Evolutionary conservation across 257 asterid species (phyloP).

Genomic region (Apocynum venetum): DNA sequence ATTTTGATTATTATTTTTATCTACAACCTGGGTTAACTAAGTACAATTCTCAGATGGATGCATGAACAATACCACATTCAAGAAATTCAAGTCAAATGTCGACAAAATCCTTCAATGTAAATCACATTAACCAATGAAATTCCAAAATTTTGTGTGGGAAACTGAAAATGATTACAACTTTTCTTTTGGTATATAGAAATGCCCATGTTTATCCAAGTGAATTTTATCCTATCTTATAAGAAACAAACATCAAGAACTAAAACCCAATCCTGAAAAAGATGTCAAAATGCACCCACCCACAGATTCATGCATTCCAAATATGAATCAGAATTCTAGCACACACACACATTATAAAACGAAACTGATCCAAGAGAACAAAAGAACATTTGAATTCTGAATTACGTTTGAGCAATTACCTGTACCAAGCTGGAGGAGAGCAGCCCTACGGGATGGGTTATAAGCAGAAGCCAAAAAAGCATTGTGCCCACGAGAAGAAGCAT

Average conservation of each 20-base stretch:
- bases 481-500: neutral
- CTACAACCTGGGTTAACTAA: neutral
- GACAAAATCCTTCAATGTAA: neutral
- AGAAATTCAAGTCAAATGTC: neutral
- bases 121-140: neutral
- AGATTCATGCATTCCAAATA: neutral
- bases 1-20: neutral
- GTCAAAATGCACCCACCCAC: neutral
- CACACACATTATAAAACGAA: neutral
- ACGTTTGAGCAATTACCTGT: slow-evolving; percentile 23
- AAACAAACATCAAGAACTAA: neutral
- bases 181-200: neutral
- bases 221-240: neutral
- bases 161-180: neutral
- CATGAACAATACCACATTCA: neutral
- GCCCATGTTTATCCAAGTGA: neutral
- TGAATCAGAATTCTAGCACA: neutral
- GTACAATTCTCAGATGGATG: neutral
- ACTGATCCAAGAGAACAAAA: neutral
- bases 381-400: neutral
- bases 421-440: slow-evolving; percentile 43
- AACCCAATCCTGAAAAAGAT: neutral
- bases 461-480: slow-evolving; percentile 18
- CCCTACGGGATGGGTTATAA: slow-evolving; percentile 36
- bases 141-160: neutral